Evolutionary conservation across 495 filamentous ascomycete genomes (phyloP), one percentile per base, ranked within the genome.

Genomic region (Parmelia sp.): DNA sequence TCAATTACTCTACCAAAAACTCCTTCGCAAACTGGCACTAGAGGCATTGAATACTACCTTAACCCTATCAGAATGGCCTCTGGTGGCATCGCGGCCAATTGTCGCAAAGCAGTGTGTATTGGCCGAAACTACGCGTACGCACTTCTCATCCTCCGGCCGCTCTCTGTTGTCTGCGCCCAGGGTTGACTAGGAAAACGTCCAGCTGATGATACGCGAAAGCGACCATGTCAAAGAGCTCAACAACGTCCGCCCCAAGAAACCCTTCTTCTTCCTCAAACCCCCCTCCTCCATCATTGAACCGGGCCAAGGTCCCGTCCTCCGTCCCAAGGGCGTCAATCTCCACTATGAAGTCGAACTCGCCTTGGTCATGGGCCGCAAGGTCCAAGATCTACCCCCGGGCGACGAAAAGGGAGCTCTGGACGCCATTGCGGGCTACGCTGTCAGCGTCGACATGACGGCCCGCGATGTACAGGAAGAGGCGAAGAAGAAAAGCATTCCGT

Each of bases 241-340:
- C 79, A 96, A 86, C 75, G 78, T 82, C 62, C 81, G 84, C 53
- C 92, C 94, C 62, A 91, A 90, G 74, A 89, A 95, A 73, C 94
- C 95, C 9, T 97, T 99, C 78, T 99, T 96, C 86, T 99, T 99
- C 84, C 83, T 96, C 65, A 99, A 99, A 82, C 95, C 94, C 9
- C 73, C 91, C 0, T 86, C 86, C 61, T 86, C 91, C 23, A 87
- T 99, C 66, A 83, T 96, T 2, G 80, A 86, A 21, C 92, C 92
- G 4, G 79, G 80, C 45, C 79, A 81, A 35, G 92, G 95, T 7
- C 89, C 92, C n/a, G 85, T 96, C 44, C 84, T 96, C 61, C 84
- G 86, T 45, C 94, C 94, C 23, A 80, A 76, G 64, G 93, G 92
- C 65, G 86, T 91, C 45, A 88, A 84, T 60, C 79, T 96, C 53